phyloP scores from a whole-genome alignment of 768 basidiomycete genomes.

The Suillus decipiens region DNA sequence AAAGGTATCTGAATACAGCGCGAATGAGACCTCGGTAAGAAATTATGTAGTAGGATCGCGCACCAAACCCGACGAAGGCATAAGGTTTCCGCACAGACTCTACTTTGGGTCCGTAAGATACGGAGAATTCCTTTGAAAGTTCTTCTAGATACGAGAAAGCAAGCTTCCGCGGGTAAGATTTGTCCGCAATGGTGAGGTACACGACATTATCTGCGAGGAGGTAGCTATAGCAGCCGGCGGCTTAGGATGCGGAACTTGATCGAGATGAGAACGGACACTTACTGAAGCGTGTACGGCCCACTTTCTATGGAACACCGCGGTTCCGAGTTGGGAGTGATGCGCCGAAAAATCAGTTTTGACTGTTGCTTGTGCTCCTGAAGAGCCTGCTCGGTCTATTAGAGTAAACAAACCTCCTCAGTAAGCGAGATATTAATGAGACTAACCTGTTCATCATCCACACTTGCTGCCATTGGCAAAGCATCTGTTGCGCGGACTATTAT shows the following conservation, averaged over 20 bases:
- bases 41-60: constrained; percentile 29
- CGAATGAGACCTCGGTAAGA: constrained; percentile 10
- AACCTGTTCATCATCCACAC: constrained; percentile 97
- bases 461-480: constrained; percentile 89
- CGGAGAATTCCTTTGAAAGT: constrained; percentile 92
- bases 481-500: constrained; percentile 84
- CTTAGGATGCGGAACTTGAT: not conserved
- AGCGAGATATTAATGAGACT: constrained; percentile 18
- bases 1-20: constrained; percentile 78
- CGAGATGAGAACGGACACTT: constrained; percentile 35
- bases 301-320: constrained; percentile 97
- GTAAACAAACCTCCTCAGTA: not conserved
- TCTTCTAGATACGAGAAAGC: constrained; percentile 98
- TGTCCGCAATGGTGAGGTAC: constrained; percentile 93
- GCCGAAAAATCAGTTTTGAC: constrained; percentile 93
- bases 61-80: constrained; percentile 97
- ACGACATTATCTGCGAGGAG: constrained; percentile 93
- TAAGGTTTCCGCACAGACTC: constrained; percentile 95
- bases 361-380: constrained; percentile 99
- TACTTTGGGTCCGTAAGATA: constrained; percentile 91
- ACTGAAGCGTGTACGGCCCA: constrained; percentile 96
- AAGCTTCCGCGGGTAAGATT: constrained; percentile 95
- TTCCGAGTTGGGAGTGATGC: constrained; percentile 92
- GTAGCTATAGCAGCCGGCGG: constrained; percentile 60
- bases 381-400: constrained; percentile 80